Evolutionary conservation across 306 rosid species (phyloP), one percentile per base, ranked within the genome.

Genomic region (Begonia peltatifolia): DNA sequence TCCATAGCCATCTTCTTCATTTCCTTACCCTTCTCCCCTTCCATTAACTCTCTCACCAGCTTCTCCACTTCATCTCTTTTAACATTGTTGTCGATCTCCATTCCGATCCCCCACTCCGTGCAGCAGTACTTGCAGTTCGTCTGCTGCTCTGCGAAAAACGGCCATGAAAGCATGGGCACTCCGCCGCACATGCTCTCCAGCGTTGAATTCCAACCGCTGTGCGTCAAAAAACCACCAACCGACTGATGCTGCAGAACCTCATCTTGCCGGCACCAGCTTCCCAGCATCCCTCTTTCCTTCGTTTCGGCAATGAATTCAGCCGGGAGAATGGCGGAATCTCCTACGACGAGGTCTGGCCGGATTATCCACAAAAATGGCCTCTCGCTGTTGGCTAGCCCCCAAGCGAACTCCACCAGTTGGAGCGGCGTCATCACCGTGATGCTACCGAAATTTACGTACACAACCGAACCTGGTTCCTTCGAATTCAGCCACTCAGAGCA

Each of bases 191-290:
- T 46, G 63, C 75, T 72, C 50, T 76, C 82, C 11, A 76, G 8
- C 12, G 73, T 65, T 65, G 82, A 44, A 5, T 44, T 44, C 48
- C 48, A 44, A 2, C 48, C 48, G 14, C 48, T 44, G 48, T 44
- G 48, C 23, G 62, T 65, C 46, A 76, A 14, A 47, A 76, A 72
- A 14, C 79, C 76, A 41, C 68, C 79, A 13, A 69, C 52, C 50
- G 79, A 57, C 11, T 56, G 49, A 46, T 76, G 78, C 61, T 59
- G 72, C 8, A 76, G 68, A 49, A 76, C 72, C 60, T 72, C 52
- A 48, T 72, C 82, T 66, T 72, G 78, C 3, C 78, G 68, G 56
- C 79, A 76, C 82, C 82, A 76, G 20, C 73, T 53, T 56, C 57
- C 43, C 43, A 68, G 12, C 12, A 72, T 9, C 8, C 68, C 63